Base-by-base conservation (phyloP, 2,329 filamentous ascomycete genomes). In the Penicillium sp. region DNA sequence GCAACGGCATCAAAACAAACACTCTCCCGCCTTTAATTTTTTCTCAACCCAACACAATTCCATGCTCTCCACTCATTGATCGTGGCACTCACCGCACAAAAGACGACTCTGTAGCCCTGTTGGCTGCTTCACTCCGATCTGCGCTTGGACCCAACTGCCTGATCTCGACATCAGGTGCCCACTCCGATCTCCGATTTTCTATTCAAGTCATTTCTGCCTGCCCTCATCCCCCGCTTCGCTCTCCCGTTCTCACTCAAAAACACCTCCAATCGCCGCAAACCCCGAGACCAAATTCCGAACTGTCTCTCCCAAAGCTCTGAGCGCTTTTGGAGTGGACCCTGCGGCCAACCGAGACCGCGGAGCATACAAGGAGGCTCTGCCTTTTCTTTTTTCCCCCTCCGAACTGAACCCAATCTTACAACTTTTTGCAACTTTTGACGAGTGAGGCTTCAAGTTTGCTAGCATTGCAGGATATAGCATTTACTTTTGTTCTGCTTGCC, bases 1-100 rank as follows among this genome's bases (percentile, higher is more conserved):
- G 59, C 63, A 66, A 63, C 56, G 44, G 31, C 47, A 53, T 57
- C 61, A 64, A 67, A 67, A 66, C 64, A 66, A 68, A 67, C 64
- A 65, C 50, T 48, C 33, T 33, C 51, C 51, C 58, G 52, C 49
- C 53, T 56, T 60, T 58, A 60, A 55, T 31, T 31, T 31, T 45
- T 50, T 48, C 54, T 50, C 60, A 64, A 61, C 60, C 45, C 53
- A 52, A 33, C 53, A 51, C 40, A 25, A 44, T 47, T 34, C 40
- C 27, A 44, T 29, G 10, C 31, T 51, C 53, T 31, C 55, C 50
- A 57, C 44, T 57, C 46, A 36, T 50, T 50, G 45, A 53, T 46
- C 50, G 58, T 51, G 53, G 39, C 39, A 50, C 46, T 62, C 29
- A 54, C 57, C 41, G 59, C 40, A 41, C 41, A 58, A 34, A 50